A percentile compares a stretch with the other conserved stretches of the same genome.
phyloP scores from a whole-genome alignment of 371 early-diverging fungal genomes.

The Entomophthora muscae region DNA sequence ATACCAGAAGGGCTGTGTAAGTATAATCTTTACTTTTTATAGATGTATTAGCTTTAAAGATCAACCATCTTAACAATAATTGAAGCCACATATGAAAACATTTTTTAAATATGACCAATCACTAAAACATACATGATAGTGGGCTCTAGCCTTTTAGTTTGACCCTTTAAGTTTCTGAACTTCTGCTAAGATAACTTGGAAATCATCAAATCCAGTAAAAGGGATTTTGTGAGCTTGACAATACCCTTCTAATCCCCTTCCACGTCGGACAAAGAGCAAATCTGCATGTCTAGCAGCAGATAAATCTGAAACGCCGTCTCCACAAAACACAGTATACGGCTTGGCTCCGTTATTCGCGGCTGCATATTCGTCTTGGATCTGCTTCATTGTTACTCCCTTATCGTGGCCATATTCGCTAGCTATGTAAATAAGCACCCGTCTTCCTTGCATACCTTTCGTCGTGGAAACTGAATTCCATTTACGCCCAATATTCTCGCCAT shows the following conservation, averaged over 20 bases:
- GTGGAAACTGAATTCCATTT: slow-evolving; percentile 23
- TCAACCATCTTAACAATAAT: too few relatives aligned
- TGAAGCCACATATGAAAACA: too few relatives aligned
- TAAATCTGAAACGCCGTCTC: slow-evolving; percentile 41
- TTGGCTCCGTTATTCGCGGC: slow-evolving; percentile 9
- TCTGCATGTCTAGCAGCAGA: slow-evolving; percentile 39
- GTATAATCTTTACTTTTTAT: too few relatives aligned
- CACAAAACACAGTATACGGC: slow-evolving; percentile 30
- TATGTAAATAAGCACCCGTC: background rate
- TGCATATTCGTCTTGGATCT: slow-evolving; percentile 7
- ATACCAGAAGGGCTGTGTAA: too few relatives aligned
- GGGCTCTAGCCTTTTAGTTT: too few relatives aligned
- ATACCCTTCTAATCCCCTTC: slow-evolving; percentile 31
- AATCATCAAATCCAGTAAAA: slow-evolving; percentile 16
- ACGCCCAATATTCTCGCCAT: slow-evolving; percentile 15
- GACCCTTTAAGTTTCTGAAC: slow-evolving; percentile 7
- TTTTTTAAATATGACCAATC: too few relatives aligned
- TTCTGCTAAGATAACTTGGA: slow-evolving; percentile 13
- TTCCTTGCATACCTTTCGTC: slow-evolving; percentile 19
- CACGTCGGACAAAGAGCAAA: slow-evolving; percentile 35
- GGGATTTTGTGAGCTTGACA: slow-evolving; percentile 21
- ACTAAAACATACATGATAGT: too few relatives aligned
- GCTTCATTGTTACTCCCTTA: slow-evolving; percentile 5
- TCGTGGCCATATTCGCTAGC: slow-evolving; percentile 10
- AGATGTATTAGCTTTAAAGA: too few relatives aligned